Conservation (phyloP, 2,329 filamentous ascomycete species). For the Colletotrichum horii region DNA sequence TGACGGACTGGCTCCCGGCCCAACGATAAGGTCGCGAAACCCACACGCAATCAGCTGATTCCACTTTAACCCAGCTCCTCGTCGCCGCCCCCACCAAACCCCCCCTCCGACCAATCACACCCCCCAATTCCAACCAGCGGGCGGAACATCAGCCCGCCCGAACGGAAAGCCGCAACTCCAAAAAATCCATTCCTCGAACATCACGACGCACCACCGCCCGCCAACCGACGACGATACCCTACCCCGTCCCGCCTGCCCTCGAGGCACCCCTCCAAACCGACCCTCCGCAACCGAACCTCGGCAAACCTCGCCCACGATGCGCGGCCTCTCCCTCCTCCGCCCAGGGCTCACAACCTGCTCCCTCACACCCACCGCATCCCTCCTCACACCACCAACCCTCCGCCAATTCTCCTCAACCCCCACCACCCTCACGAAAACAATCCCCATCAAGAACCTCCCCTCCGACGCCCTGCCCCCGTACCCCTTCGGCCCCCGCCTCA, state of each 20-base stretch:
- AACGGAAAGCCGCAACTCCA: slow-evolving; percentile 4
- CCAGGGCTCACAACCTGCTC: neutral
- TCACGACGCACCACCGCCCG: neutral
- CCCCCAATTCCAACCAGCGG: neutral
- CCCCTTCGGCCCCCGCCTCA: slow-evolving; percentile 71
- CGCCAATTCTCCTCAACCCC: slow-evolving; percentile 41
- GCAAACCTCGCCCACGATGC: neutral
- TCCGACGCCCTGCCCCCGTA: slow-evolving; percentile 64
- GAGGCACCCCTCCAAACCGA: slow-evolving; percentile 33
- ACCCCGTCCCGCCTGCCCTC: neutral
- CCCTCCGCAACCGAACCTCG: slow-evolving; percentile 25
- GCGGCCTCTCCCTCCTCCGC: neutral
- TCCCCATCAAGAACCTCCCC: slow-evolving; percentile 49
- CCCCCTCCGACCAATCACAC: neutral
- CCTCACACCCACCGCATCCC: neutral
- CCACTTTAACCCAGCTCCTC: neutral
- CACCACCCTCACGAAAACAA: slow-evolving; percentile 41
- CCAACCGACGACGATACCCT: neutral
- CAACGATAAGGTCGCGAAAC: slow-evolving; percentile 30
- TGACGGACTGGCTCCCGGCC: neutral
- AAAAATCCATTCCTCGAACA: slow-evolving; percentile 1
- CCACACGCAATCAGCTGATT: slow-evolving; percentile 40
- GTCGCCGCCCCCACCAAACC: neutral
- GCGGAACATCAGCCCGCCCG: slow-evolving; percentile 9
- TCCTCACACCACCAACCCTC: neutral